phyloP scores from a whole-genome alignment of 805 yeast species.

The Wickerhamiella lipophila region DNA sequence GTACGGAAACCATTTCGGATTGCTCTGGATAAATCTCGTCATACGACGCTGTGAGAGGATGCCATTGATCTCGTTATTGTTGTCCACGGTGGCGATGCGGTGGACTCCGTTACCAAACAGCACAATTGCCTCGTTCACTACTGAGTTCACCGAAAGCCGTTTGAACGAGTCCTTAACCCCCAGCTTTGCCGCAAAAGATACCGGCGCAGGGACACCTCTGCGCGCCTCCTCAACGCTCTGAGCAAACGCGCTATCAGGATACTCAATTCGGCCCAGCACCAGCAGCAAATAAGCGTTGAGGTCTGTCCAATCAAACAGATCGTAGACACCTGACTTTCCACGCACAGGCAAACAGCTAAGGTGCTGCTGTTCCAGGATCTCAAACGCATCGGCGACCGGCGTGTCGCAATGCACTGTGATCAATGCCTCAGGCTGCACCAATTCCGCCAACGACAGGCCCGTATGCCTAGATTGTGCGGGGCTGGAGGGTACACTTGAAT shows the following conservation, averaged over 20 bases:
- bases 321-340: constrained; percentile 18
- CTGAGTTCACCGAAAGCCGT: constrained; percentile 49
- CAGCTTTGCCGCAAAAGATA: constrained; percentile 69
- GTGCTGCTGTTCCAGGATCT: constrained; percentile 54
- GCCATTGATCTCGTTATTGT: constrained; percentile 52
- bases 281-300: constrained; percentile 73
- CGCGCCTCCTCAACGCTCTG: constrained; percentile 50
- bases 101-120: constrained; percentile 92
- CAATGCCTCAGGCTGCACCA: constrained; percentile 68
- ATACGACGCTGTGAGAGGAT: constrained; percentile 83
- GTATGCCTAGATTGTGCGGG: not conserved
- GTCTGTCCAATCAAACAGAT: constrained; percentile 86
- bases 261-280: constrained; percentile 59
- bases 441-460: constrained; percentile 49
- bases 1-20: constrained; percentile 72
- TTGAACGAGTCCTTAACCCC: constrained; percentile 83
- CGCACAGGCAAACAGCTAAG: constrained; percentile 76
- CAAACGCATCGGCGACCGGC: constrained; percentile 82
- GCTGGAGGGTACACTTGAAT: constrained; percentile 4
- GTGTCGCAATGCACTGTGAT: constrained; percentile 51
- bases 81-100: constrained; percentile 67
- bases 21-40: constrained; percentile 78
- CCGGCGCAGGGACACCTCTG: constrained; percentile 82
- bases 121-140: constrained; percentile 64
- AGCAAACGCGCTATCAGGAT: constrained; percentile 28